Conservation (phyloP, 192 early-diverging fungal species). For the Backusella australiensis region DNA sequence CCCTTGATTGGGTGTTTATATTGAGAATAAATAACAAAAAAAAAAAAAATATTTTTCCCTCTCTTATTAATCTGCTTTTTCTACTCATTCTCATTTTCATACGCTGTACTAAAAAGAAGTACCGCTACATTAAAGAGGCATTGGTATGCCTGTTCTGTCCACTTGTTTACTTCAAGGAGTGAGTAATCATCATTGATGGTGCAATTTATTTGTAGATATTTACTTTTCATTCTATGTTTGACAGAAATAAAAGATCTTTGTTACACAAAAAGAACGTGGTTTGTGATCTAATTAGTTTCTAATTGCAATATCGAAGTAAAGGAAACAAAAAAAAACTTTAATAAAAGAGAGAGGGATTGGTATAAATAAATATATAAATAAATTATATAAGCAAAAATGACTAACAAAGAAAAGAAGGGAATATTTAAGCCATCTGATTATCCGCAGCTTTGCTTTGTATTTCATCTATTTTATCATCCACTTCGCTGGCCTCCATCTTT, state of each 20-base stretch:
- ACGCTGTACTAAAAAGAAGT: neutral
- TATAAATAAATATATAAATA: neutral
- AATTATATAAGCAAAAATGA: neutral
- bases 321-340: neutral
- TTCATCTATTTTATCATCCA: conserved; percentile 21
- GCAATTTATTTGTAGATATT: neutral
- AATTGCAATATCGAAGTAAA: neutral
- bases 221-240: neutral
- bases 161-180: neutral
- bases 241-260: neutral
- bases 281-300: neutral
- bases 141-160: neutral
- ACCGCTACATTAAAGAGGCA: neutral
- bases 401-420: neutral
- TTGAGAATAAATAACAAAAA: neutral
- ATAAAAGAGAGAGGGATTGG: neutral
- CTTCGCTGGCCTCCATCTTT: neutral
- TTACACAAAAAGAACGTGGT: neutral
- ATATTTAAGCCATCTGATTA: neutral
- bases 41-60: neutral
- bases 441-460: neutral
- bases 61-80: neutral
- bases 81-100: neutral
- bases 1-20: neutral
- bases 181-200: neutral